A percentile compares a stretch with the other conserved stretches of the same genome.
phyloP scores from a whole-genome alignment of 2,329 filamentous ascomycete genomes.

The Akanthomyces muscarius region DNA sequence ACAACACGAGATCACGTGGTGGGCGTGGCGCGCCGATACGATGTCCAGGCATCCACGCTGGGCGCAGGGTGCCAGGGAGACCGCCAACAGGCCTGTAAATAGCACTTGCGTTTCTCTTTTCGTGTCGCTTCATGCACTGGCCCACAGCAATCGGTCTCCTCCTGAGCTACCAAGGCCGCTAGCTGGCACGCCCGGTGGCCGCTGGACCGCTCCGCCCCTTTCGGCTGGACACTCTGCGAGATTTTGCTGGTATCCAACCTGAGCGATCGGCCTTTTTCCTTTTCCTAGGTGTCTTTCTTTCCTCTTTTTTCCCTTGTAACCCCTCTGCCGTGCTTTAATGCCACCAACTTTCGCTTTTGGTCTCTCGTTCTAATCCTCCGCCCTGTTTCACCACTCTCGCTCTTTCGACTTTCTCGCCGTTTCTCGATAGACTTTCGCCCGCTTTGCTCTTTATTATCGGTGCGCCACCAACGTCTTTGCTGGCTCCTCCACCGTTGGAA shows the following conservation, averaged over 20 bases:
- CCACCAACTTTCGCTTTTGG: constrained; percentile 9
- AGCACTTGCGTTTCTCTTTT: neutral
- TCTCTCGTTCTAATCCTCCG: neutral
- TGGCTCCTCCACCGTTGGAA: constrained; percentile 15
- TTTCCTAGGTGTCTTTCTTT: neutral
- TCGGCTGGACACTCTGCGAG: neutral
- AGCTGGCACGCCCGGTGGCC: neutral
- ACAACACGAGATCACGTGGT: constrained; percentile 20
- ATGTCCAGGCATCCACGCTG: neutral
- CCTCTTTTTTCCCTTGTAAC: neutral
- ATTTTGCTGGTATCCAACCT: constrained; percentile 2
- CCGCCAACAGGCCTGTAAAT: neutral
- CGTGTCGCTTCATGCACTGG: neutral
- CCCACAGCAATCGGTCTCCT: neutral
- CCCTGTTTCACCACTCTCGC: constrained; percentile 2
- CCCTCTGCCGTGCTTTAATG: neutral
- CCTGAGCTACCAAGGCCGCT: neutral
- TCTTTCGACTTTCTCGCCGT: neutral
- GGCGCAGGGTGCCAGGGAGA: neutral
- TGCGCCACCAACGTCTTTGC: neutral
- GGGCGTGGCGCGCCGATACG: constrained; percentile 4
- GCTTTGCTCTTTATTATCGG: neutral
- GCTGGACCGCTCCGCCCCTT: constrained; percentile 12
- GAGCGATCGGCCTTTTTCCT: neutral
- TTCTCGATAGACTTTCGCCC: neutral